phyloP scores from a whole-genome alignment of 768 basidiomycete genomes.

The Termitomyces sp. region DNA sequence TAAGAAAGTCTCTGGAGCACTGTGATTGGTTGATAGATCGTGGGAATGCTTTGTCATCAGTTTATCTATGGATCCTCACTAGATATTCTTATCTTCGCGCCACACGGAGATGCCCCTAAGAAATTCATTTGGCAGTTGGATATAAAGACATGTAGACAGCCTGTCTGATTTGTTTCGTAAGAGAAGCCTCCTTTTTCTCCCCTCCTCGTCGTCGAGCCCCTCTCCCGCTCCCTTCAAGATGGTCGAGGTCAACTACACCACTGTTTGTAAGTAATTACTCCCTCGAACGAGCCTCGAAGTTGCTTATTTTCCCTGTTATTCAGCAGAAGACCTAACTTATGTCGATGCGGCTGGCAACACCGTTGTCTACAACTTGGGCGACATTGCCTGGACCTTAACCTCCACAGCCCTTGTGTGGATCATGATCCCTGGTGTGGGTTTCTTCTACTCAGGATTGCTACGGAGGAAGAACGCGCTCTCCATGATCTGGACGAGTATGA shows the following conservation, averaged over 20 bases:
- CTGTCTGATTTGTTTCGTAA: neutral
- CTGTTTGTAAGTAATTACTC: constrained; percentile 19
- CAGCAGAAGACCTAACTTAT: constrained; percentile 35
- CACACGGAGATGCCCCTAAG: constrained; percentile 1
- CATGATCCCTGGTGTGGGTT: constrained; percentile 84
- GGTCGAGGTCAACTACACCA: constrained; percentile 28
- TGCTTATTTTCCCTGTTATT: neutral
- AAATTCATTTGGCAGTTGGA: constrained; percentile 1
- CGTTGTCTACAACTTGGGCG: constrained; percentile 43
- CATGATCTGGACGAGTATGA: constrained; percentile 82
- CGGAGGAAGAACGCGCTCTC: constrained; percentile 91
- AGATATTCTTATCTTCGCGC: constrained; percentile 4
- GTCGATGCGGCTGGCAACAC: constrained; percentile 26
- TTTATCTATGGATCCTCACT: too few relatives aligned
- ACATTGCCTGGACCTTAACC: constrained; percentile 56
- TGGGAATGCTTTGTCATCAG: constrained; percentile 5
- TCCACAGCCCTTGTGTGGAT: constrained; percentile 81
- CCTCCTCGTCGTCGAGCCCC: neutral
- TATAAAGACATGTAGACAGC: constrained; percentile 7
- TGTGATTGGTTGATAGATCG: constrained; percentile 13
- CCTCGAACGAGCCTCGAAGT: neutral
- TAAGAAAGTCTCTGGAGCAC: neutral
- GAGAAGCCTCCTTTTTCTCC: neutral
- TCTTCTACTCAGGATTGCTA: constrained; percentile 88
- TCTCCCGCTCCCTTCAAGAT: constrained; percentile 13